Conservation (phyloP, 495 filamentous ascomycete genomes). For the Hyaloscypha finlandica region DNA sequence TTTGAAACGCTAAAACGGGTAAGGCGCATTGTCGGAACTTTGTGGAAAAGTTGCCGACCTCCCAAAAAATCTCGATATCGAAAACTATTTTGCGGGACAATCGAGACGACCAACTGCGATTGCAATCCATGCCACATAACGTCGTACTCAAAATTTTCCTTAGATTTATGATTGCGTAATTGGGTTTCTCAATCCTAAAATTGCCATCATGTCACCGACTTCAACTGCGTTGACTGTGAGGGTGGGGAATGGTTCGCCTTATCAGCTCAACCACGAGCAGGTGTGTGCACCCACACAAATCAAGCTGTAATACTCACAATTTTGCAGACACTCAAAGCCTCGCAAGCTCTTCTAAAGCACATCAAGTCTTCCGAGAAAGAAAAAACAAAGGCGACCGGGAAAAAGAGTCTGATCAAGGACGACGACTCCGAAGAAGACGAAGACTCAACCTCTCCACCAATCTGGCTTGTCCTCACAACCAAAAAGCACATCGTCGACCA, state of each 20-base stretch:
- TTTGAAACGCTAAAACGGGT: background rate
- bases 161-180: background rate
- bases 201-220: constrained; percentile 33
- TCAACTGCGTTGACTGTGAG: constrained; percentile 53
- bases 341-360: constrained; percentile 76
- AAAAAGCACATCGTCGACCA: constrained; percentile 83
- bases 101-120: background rate
- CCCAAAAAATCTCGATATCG: constrained; percentile 13
- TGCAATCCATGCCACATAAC: constrained; percentile 5
- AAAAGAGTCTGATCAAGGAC: constrained; percentile 68
- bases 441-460: constrained; percentile 44
- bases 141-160: background rate
- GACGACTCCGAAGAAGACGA: constrained; percentile 50
- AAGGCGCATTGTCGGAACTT: constrained; percentile 3
- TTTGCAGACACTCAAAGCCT: constrained; percentile 60
- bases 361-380: constrained; percentile 67
- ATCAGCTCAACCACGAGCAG: constrained; percentile 45
- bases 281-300: constrained; percentile 30
- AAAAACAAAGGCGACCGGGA: constrained; percentile 60
- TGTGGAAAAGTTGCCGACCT: constrained; percentile 4
- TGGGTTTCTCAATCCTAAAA: background rate
- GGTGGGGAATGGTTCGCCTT: constrained; percentile 39
- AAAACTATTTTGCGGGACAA: constrained; percentile 20
- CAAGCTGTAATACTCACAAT: constrained; percentile 2
- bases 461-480: constrained; percentile 86